A percentile compares a stretch with the other conserved stretches of the same genome.
These are phyloP conservation scores for Taphrina flavorubra DNA, from an alignment of 1,139 yeast species.

Conservation along the genomic window DNA sequence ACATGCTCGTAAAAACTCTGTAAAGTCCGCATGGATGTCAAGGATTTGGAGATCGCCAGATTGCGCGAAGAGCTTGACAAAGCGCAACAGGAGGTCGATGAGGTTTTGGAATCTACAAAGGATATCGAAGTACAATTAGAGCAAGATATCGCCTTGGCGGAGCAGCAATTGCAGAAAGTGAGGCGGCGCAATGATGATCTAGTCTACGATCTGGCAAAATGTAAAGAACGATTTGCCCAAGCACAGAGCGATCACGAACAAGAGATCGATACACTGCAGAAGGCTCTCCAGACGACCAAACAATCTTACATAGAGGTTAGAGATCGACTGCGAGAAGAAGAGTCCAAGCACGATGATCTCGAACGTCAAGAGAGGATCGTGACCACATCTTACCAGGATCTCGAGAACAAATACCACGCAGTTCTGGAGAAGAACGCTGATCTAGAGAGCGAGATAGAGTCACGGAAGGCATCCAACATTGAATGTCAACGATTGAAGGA, in stretches of 20 bases:
- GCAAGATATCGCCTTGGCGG: slow-evolving; percentile 50
- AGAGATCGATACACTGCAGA: slow-evolving; percentile 49
- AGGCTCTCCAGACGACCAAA: slow-evolving; percentile 49
- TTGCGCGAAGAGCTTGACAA: slow-evolving; percentile 51
- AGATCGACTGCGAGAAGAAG: slow-evolving; percentile 52
- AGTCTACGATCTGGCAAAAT: slow-evolving; percentile 47
- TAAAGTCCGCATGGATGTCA: slow-evolving; percentile 8
- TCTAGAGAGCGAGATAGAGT: slow-evolving; percentile 51
- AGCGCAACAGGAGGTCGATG: slow-evolving; percentile 53
- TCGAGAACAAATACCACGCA: slow-evolving; percentile 50
- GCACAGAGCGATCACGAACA: slow-evolving; percentile 49
- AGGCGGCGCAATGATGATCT: slow-evolving; percentile 47
- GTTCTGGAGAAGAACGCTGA: slow-evolving; percentile 52
- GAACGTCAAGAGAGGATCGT: slow-evolving; percentile 50
- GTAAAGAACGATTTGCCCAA: slow-evolving; percentile 49
- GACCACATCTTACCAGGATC: slow-evolving; percentile 49
- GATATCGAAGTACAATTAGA: slow-evolving; percentile 53
- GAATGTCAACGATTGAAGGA: slow-evolving; percentile 52
- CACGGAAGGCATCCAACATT: slow-evolving; percentile 48
- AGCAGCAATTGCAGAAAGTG: slow-evolving; percentile 48
- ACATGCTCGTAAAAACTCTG: neutral
- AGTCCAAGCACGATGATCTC: slow-evolving; percentile 54
- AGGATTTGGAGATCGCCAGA: slow-evolving; percentile 14
- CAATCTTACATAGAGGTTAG: slow-evolving; percentile 47
- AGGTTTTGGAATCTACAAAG: slow-evolving; percentile 48